phyloP scores from a whole-genome alignment of 73 alveolate genomes.

The Tetrahymena thermophila region DNA sequence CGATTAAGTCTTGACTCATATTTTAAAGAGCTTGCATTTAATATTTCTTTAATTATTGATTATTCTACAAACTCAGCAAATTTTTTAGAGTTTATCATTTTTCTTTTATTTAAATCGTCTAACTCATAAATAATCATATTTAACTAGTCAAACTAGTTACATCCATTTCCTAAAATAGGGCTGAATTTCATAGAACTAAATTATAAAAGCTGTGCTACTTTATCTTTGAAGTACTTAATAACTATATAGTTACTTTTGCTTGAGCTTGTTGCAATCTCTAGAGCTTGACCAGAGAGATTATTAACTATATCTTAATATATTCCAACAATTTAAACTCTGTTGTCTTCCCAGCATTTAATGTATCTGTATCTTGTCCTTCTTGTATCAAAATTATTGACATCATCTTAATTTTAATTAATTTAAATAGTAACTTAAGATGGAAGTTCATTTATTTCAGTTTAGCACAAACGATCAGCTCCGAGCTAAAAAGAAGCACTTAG shows the following conservation, averaged over 20 bases:
- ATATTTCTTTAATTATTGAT: not conserved
- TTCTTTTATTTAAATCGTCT: not conserved
- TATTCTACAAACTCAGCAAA: not conserved
- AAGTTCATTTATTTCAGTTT: not conserved
- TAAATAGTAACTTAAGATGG: not conserved
- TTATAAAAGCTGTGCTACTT: not conserved
- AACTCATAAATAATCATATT: not conserved
- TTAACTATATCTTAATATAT: not conserved
- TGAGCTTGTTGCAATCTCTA: not conserved
- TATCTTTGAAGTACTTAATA: not conserved
- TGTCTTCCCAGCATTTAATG: not conserved
- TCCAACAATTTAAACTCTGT: not conserved
- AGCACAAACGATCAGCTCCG: not conserved
- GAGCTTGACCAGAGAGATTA: not conserved
- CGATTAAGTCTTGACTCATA: not conserved
- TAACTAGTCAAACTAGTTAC: not conserved
- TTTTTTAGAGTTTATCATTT: not conserved
- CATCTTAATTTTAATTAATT: not conserved
- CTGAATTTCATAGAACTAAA: not conserved
- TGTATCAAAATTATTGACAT: not conserved
- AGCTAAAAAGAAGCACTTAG: not conserved
- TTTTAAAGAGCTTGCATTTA: not conserved
- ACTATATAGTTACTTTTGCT: not conserved
- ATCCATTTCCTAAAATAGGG: not conserved
- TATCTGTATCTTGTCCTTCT: not conserved